A percentile compares a stretch with the other conserved stretches of the same genome.
Conservation (phyloP, 164 flowering plant genomes). For the Stephania yunnanensis region DNA sequence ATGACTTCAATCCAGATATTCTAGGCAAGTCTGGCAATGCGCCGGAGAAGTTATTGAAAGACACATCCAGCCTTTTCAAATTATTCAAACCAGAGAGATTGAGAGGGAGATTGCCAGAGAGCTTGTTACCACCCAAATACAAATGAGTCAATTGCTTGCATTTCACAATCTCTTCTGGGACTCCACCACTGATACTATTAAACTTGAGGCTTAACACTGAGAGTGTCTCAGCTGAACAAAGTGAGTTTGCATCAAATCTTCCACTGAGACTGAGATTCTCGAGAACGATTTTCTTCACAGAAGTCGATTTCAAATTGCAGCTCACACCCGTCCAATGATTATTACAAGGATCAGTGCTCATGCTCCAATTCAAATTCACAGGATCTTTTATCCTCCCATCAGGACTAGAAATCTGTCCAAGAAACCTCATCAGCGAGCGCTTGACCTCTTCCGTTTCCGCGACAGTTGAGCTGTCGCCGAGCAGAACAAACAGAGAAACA, state of each 20-base stretch:
- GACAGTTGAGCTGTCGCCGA: constrained; percentile 14
- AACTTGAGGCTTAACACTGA: constrained; percentile 29
- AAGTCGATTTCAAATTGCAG: constrained; percentile 12
- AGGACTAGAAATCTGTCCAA: constrained; percentile 16
- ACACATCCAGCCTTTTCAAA: constrained; percentile 35
- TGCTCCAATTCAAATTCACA: constrained; percentile 29
- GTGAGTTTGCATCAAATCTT: constrained; percentile 21
- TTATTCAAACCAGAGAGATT: constrained; percentile 31
- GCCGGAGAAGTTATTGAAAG: constrained; percentile 40
- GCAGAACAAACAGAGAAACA: constrained; percentile 10
- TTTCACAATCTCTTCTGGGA: constrained; percentile 27
- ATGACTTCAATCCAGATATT: constrained; percentile 34
- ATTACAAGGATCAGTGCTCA: constrained; percentile 40
- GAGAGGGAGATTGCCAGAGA: constrained; percentile 35
- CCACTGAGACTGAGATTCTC: constrained; percentile 28
- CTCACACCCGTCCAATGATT: constrained; percentile 33
- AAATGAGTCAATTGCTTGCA: constrained; percentile 43
- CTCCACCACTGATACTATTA: constrained; percentile 34
- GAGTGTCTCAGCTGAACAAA: constrained; percentile 32
- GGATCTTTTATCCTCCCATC: constrained; percentile 11
- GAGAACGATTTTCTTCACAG: constrained; percentile 27
- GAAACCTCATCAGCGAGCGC: constrained; percentile 26
- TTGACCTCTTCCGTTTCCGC: constrained; percentile 26
- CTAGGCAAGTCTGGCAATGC: constrained; percentile 36
- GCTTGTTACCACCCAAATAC: constrained; percentile 24